These are phyloP conservation scores for Thymus quinquecostatus DNA, from an alignment of 257 asterid genomes.

Conservation along the genomic window DNA sequence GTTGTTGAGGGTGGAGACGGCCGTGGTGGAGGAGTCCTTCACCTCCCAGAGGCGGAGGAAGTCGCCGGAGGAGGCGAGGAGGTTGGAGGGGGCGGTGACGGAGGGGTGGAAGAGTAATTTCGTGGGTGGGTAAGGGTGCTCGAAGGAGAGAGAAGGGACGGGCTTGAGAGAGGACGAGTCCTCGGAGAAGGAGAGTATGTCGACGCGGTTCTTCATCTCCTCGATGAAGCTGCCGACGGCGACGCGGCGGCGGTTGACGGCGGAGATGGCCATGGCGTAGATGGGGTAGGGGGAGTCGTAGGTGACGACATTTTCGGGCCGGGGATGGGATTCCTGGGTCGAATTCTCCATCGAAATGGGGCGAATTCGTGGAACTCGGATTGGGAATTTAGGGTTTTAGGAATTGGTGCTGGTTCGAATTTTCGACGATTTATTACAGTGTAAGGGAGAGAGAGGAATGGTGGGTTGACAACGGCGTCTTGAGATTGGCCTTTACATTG, in stretches of 20 bases:
- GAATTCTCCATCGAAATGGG: constrained; percentile 48
- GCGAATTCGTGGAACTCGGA: neutral
- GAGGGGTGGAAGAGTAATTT: constrained; percentile 80
- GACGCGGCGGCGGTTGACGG: constrained; percentile 50
- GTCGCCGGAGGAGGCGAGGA: constrained; percentile 91
- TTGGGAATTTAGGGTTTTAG: constrained; percentile 28
- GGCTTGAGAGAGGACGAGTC: constrained; percentile 54
- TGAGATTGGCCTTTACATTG: constrained; percentile 10
- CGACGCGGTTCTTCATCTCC: constrained; percentile 74
- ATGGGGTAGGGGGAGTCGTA: constrained; percentile 63
- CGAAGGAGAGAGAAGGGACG: constrained; percentile 63
- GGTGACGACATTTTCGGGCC: constrained; percentile 52
- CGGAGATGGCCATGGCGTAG: constrained; percentile 79
- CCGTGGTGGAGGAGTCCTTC: constrained; percentile 53
- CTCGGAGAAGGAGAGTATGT: constrained; percentile 72
- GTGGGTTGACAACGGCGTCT: constrained; percentile 13
- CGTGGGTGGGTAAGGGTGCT: constrained; percentile 92
- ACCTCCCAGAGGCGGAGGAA: constrained; percentile 85
- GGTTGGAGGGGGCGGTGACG: constrained; percentile 49
- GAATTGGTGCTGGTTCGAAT: neutral
- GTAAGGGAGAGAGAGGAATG: neutral
- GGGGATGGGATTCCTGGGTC: constrained; percentile 48
- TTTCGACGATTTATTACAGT: neutral
- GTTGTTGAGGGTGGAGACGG: constrained; percentile 56
- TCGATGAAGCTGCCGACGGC: constrained; percentile 84